Conservation (phyloP, 2,329 filamentous ascomycete genomes). For the Neurospora sp. region DNA sequence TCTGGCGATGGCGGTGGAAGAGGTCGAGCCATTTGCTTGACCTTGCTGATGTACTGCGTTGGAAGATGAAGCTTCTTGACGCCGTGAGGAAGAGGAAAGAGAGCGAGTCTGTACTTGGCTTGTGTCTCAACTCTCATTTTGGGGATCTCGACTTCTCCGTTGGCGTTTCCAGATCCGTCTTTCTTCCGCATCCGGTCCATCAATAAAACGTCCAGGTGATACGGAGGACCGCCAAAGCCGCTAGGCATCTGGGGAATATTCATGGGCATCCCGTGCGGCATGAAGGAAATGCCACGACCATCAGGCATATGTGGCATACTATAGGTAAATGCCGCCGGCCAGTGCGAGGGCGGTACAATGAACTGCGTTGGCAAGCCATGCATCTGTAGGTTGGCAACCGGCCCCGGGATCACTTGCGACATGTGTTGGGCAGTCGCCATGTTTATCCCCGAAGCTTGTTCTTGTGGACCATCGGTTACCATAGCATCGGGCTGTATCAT, state of each 20-base stretch:
- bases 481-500: neutral
- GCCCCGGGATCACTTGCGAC: neutral
- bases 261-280: neutral
- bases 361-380: neutral
- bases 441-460: neutral
- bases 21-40: constrained; percentile 75
- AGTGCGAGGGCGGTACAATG: neutral
- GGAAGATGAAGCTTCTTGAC: constrained; percentile 79
- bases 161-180: neutral
- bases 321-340: neutral
- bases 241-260: neutral
- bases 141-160: constrained; percentile 18
- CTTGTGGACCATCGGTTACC: neutral
- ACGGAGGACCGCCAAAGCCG: neutral
- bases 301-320: neutral
- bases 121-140: constrained; percentile 97
- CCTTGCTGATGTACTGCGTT: constrained; percentile 85
- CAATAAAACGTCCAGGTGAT: neutral
- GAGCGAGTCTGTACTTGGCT: constrained; percentile 74
- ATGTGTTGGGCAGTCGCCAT: neutral
- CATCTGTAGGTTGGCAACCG: neutral
- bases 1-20: constrained; percentile 56
- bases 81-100: constrained; percentile 64
- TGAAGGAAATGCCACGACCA: neutral
- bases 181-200: neutral